Percentiles rank a stretch among this genome's conserved stretches.
phyloP scores from a whole-genome alignment of 331 rosid species.

The Quercus tomentella region DNA sequence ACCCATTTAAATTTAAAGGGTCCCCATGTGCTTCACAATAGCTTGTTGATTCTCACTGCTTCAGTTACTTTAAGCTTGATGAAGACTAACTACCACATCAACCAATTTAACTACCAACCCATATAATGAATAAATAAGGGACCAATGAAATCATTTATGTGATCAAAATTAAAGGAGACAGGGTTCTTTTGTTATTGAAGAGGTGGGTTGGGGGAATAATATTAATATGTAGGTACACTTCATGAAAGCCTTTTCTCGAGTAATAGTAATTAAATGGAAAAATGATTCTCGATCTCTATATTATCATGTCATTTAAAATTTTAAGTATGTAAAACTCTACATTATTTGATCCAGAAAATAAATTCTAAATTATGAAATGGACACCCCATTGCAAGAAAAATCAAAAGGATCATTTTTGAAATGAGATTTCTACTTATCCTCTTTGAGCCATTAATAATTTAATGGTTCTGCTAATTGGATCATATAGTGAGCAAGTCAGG shows the following conservation, averaged over 20 bases:
- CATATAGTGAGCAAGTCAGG: too few species aligned
- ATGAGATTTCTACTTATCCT: too few species aligned
- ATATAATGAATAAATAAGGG: not conserved
- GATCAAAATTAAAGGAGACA: not conserved
- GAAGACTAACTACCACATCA: conserved; percentile 23
- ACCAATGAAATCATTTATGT: conserved; percentile 6
- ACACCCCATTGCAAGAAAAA: too few species aligned
- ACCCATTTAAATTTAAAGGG: conserved; percentile 17
- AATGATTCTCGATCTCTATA: too few species aligned
- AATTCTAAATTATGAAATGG: too few species aligned
- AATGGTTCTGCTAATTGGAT: too few species aligned
- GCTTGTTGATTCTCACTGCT: not conserved
- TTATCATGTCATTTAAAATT: too few species aligned
- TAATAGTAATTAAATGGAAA: not conserved
- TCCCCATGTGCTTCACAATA: conserved; percentile 4
- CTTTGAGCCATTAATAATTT: too few species aligned
- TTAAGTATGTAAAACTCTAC: too few species aligned
- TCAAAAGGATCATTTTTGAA: too few species aligned
- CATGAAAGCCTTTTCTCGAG: not conserved
- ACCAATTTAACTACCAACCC: conserved; percentile 9
- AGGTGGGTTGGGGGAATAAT: not conserved
- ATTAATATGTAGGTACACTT: not conserved
- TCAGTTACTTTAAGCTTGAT: conserved; percentile 10
- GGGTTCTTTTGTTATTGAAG: not conserved
- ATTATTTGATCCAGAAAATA: too few species aligned